Conservation (phyloP, 805 yeast species). For the Priceomyces carsonii region DNA sequence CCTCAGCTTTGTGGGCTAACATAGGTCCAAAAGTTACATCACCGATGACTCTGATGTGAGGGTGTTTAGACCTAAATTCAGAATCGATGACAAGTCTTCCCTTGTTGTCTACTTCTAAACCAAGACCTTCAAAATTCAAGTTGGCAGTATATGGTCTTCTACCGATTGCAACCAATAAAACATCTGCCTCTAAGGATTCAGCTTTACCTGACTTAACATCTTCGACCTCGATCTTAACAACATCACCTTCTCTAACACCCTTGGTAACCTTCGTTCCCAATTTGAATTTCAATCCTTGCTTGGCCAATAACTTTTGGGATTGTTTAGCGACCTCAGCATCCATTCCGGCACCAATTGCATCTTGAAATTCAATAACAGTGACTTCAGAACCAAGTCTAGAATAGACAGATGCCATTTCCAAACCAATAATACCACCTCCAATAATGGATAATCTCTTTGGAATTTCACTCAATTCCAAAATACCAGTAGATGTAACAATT, state of each 20-base stretch:
- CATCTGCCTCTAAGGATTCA: conserved; percentile 83
- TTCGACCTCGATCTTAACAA: conserved; percentile 85
- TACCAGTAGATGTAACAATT: conserved; percentile 95
- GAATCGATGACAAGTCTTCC: conserved; percentile 94
- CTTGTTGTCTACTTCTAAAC: conserved; percentile 85
- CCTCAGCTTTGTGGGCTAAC: conserved; percentile 99
- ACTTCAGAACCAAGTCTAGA: conserved; percentile 94
- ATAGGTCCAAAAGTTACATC: conserved; percentile 98
- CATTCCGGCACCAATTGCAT: conserved; percentile 97
- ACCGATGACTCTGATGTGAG: conserved; percentile 96
- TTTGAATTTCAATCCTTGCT: conserved; percentile 95
- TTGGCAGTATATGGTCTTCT: conserved; percentile 97
- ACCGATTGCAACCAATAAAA: conserved; percentile 94
- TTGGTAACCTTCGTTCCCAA: conserved; percentile 86
- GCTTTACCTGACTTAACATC: conserved; percentile 82
- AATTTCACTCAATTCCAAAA: conserved; percentile 76
- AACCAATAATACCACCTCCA: conserved; percentile 99
- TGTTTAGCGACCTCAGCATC: conserved; percentile 92
- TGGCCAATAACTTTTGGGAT: conserved; percentile 84
- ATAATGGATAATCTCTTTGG: conserved; percentile 92
- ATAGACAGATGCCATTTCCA: conserved; percentile 99
- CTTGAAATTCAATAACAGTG: conserved; percentile 88
- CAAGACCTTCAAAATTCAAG: conserved; percentile 82
- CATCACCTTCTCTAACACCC: conserved; percentile 87
- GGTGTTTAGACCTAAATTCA: conserved; percentile 87